Evolutionary conservation across 192 early-diverging fungal genomes (phyloP).

Genomic region (Podila epigama): DNA sequence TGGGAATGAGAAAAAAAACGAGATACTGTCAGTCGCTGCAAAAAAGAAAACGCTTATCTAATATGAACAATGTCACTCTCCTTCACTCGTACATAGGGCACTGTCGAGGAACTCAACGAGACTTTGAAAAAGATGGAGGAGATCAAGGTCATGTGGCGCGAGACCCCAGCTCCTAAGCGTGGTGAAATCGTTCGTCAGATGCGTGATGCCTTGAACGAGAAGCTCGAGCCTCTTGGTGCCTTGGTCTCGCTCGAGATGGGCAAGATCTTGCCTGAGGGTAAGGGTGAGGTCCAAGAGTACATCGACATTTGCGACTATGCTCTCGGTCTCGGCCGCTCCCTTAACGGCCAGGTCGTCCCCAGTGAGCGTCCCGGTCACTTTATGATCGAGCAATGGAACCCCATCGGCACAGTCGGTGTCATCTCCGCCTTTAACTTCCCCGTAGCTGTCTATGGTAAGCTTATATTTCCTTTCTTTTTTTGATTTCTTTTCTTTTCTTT

Average conservation of each 20-base stretch:
- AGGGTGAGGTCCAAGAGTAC: constrained; percentile 97
- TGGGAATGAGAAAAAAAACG: too few species aligned
- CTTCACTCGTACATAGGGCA: constrained; percentile 29
- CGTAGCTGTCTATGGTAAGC: constrained; percentile 52
- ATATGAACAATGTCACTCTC: neutral
- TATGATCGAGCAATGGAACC: constrained; percentile 97
- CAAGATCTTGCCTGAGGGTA: constrained; percentile 92
- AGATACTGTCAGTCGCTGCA: too few species aligned
- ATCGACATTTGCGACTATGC: constrained; percentile 95
- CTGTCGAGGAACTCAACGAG: constrained; percentile 66
- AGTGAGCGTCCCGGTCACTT: constrained; percentile 91
- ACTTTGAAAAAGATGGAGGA: constrained; percentile 70
- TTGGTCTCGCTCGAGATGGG: constrained; percentile 94
- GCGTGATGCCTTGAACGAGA: constrained; percentile 78
- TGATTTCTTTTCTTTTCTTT: neutral
- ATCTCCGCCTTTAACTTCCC: constrained; percentile 98
- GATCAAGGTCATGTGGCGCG: constrained; percentile 53
- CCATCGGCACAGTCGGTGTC: constrained; percentile 90
- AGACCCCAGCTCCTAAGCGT: constrained; percentile 83
- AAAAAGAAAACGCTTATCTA: too few species aligned
- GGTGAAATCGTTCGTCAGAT: constrained; percentile 92
- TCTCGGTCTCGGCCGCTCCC: constrained; percentile 80
- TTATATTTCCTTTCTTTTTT: neutral
- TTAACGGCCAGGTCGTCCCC: constrained; percentile 87
- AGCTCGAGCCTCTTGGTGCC: constrained; percentile 82